Percentiles rank a stretch among this genome's conserved stretches.
Conservation (phyloP, 371 early-diverging fungal species). For the Haplosporangium sp. region DNA sequence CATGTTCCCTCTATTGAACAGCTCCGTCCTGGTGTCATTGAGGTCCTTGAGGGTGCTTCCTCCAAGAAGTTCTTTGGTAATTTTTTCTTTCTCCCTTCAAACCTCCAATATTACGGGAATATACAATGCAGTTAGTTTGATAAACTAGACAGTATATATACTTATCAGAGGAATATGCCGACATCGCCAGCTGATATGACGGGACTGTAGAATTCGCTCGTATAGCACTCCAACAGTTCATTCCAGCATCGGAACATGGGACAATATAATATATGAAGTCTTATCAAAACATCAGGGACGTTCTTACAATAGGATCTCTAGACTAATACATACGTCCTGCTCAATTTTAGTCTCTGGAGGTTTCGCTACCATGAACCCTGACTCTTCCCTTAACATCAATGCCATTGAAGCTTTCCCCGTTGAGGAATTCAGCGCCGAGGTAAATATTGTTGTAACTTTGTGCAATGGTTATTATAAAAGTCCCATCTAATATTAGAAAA, state of each 20-base stretch:
- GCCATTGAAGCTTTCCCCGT: slow-evolving; percentile 95
- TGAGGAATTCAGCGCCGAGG: slow-evolving; percentile 87
- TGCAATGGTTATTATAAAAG: no score
- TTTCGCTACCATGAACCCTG: slow-evolving; percentile 96
- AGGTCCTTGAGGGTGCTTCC: slow-evolving; percentile 81
- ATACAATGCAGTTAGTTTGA: neutral
- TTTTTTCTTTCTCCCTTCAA: slow-evolving; percentile 5
- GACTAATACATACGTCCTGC: neutral
- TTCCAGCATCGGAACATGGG: slow-evolving; percentile 4
- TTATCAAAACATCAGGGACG: neutral
- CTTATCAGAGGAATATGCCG: no score
- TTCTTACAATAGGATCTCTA: neutral
- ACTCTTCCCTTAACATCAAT: slow-evolving; percentile 96
- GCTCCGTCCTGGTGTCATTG: slow-evolving; percentile 93
- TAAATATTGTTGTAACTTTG: slow-evolving; percentile 26
- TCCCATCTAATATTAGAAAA: neutral
- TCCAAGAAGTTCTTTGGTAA: slow-evolving; percentile 95
- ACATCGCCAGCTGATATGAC: neutral
- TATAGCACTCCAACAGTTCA: neutral
- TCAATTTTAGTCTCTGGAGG: slow-evolving; percentile 88
- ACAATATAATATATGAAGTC: neutral
- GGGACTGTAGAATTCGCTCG: neutral
- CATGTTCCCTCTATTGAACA: slow-evolving; percentile 98
- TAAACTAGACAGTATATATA: no score
- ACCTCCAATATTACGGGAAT: neutral